Base-by-base conservation (phyloP, 1,139 yeast species). In the Zygosaccharomyces sapae region DNA sequence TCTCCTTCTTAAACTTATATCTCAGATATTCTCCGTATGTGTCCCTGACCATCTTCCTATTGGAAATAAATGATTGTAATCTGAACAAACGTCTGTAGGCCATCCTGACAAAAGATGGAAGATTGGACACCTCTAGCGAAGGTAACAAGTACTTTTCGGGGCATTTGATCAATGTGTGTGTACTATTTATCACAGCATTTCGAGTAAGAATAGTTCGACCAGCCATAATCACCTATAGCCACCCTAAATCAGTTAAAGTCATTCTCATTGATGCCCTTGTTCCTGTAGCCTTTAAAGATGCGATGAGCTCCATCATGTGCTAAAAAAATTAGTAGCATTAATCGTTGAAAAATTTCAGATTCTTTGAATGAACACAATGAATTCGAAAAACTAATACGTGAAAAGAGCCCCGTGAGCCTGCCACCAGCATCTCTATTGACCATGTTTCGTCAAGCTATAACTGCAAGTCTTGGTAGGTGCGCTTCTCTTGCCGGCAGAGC, bases 1-100 rank as follows among this genome's bases (percentile, higher is more conserved):
- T 48, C 45, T 64, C 68, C n/a, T 50, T 41, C 34, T 42, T 54
- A 39, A 57, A 63, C 48, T 63, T 64, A 42, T 59, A 58, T 19
- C 60, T 50, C 7, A 64, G 37, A 43, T 64, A 64, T 2, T 54
- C 56, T 2, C 49, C 49, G 41, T 62, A 64, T 0, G 61, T 59
- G 4, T 50, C 45, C 46, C 49, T 50, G 0, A 63, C 54, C 62
- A 56, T 59, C n/a, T 38, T 44, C 8, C 60, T 50, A 16, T 49
- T 49, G 0, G 67, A 62, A 5, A 64, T 43, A 22, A 62, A 58
- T 1, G 62, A 61, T 29, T 46, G 49, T 10, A 64, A 49, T 31
- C 67, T 49, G 19, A 58, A 34, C 38, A 62, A 53, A 19, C 67
- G 46, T 24, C 67, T 51, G 41, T 62, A 63, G 12, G 45, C 48